Conservation (phyloP, 164 flowering plant genomes). For the Umbilicus rupestris region DNA sequence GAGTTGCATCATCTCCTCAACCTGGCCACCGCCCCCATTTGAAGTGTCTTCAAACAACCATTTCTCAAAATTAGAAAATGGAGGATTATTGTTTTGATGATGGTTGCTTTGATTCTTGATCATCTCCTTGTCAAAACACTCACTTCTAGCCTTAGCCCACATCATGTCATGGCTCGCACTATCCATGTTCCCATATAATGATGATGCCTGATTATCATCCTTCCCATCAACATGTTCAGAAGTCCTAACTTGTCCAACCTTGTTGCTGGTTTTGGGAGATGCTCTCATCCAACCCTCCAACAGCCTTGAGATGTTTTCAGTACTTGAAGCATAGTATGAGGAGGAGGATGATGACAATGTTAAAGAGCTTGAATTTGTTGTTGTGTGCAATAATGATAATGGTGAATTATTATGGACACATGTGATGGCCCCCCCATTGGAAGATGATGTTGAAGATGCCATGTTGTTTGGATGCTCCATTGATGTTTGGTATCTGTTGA, state of each 20-base stretch:
- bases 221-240: constrained; percentile 3
- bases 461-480: constrained; percentile 8
- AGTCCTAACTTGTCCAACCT: not conserved
- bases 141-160: constrained; percentile 1
- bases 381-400: constrained; percentile 6
- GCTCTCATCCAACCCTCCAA: constrained; percentile 87
- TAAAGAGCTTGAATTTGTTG: not conserved
- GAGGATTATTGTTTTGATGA: constrained; percentile 19
- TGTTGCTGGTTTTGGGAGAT: constrained; percentile 16
- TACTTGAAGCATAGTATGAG: constrained; percentile 70
- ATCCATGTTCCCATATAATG: constrained; percentile 5
- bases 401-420: not conserved
- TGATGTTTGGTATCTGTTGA: constrained; percentile 47
- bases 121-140: constrained; percentile 2
- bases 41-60: constrained; percentile 51
- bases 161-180: not conserved
- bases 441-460: constrained; percentile 2
- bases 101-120: constrained; percentile 9
- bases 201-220: not conserved
- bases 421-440: constrained; percentile 6
- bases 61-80: constrained; percentile 45
- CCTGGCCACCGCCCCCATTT: constrained; percentile 22
- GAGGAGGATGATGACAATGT: too few relatives aligned
- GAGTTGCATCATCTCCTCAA: constrained; percentile 47
- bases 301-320: constrained; percentile 77